Conservation (phyloP, 805 yeast genomes). For the Zygotorulaspora sp. region DNA sequence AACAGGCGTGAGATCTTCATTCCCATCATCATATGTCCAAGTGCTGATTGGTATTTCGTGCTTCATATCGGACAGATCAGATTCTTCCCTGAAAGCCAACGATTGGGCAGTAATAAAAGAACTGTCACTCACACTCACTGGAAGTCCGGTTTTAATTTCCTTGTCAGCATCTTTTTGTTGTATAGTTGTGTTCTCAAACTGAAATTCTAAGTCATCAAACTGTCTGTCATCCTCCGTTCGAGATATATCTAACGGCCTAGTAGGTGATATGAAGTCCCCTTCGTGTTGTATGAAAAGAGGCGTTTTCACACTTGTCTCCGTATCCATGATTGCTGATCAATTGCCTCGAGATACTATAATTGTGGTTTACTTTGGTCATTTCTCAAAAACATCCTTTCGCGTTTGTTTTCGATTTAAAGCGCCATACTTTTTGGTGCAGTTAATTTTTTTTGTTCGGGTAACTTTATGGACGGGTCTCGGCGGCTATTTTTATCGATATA, state of each 20-base stretch:
- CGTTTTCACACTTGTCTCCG: conserved; percentile 9
- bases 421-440: too few species aligned
- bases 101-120: conserved; percentile 11
- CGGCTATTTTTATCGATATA: too few species aligned
- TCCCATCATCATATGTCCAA: conserved; percentile 4
- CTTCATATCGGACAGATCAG: not conserved
- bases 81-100: not conserved
- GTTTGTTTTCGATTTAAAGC: too few species aligned
- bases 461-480: too few species aligned
- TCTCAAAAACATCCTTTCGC: too few species aligned
- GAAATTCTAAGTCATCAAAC: not conserved
- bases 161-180: not conserved
- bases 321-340: conserved; percentile 8
- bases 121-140: conserved; percentile 6
- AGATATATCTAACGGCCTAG: conserved; percentile 7
- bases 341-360: too few species aligned
- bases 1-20: conserved; percentile 10
- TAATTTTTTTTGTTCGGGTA: too few species aligned
- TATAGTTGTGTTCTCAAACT: not conserved
- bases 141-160: conserved; percentile 3
- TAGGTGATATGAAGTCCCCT: conserved; percentile 10
- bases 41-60: conserved; percentile 1
- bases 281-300: conserved; percentile 11
- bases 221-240: not conserved
- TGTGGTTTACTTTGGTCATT: too few species aligned